Evolutionary conservation across 495 filamentous ascomycete genomes (phyloP).

Genomic region (Cudoniella acicularis): DNA sequence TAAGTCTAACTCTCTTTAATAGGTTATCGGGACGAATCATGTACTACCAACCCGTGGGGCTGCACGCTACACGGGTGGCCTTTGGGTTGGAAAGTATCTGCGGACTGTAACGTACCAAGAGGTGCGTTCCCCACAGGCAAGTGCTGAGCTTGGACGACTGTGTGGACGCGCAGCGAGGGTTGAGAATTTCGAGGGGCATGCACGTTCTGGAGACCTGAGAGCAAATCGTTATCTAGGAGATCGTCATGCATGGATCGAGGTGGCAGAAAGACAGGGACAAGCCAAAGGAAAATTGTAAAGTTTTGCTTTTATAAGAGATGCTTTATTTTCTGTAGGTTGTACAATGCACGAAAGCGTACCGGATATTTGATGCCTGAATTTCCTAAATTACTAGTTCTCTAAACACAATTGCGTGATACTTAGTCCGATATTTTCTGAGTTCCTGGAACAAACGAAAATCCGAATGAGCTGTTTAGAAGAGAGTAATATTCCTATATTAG

Average conservation of each 20-base stretch:
- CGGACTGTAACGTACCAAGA: slow-evolving; percentile 52
- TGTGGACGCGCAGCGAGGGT: slow-evolving; percentile 48
- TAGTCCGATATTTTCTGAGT: too few species aligned
- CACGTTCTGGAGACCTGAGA: slow-evolving; percentile 44
- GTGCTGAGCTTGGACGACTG: slow-evolving; percentile 45
- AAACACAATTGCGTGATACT: too few species aligned
- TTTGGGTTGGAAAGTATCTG: slow-evolving; percentile 53
- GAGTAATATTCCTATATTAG: too few species aligned
- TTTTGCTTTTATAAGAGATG: too few species aligned
- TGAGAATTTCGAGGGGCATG: slow-evolving; percentile 53
- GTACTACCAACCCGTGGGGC: slow-evolving; percentile 48
- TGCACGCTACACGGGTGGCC: slow-evolving; percentile 44
- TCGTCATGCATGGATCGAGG: slow-evolving; percentile 38
- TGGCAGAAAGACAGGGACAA: neutral
- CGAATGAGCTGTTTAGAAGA: too few species aligned
- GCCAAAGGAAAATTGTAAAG: neutral
- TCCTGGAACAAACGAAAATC: too few species aligned
- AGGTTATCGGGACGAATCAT: slow-evolving; percentile 52
- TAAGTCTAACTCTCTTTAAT: neutral
- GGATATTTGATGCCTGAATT: too few species aligned
- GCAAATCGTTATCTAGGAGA: slow-evolving; percentile 41
- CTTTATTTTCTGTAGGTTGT: too few species aligned
- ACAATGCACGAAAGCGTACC: too few species aligned
- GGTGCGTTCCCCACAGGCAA: slow-evolving; percentile 38
- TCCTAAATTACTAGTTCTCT: too few species aligned